Percentiles rank a stretch among this genome's conserved stretches.
These are phyloP conservation scores for Erodium maritimum DNA, from an alignment of 345 rosid genomes.

Conservation along the genomic window DNA sequence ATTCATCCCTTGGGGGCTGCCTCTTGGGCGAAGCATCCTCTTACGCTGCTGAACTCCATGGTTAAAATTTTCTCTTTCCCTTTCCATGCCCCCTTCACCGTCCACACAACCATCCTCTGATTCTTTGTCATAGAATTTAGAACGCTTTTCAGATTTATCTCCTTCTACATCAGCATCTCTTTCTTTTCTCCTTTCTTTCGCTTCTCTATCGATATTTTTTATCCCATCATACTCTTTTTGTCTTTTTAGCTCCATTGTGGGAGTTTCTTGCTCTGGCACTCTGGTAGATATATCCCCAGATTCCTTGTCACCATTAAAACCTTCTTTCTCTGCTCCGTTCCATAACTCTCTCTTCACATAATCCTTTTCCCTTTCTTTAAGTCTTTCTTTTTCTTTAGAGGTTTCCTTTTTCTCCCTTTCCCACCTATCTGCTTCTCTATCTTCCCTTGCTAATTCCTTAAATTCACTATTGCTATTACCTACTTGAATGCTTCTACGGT, in stretches of 20 bases:
- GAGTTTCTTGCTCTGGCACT: conserved; percentile 48
- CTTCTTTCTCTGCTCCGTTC: conserved; percentile 60
- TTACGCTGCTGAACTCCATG: conserved; percentile 92
- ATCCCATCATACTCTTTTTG: conserved; percentile 56
- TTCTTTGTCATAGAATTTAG: conserved; percentile 53
- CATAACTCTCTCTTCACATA: conserved; percentile 53
- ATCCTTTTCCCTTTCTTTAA: conserved; percentile 70
- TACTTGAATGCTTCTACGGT: conserved; percentile 50
- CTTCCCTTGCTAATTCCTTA: conserved; percentile 63
- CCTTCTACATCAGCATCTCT: conserved; percentile 68
- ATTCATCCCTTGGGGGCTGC: conserved; percentile 68
- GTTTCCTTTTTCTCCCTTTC: conserved; percentile 81
- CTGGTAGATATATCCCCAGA: conserved; percentile 51
- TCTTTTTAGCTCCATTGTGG: conserved; percentile 51
- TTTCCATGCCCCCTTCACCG: conserved; percentile 63
- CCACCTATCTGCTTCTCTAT: conserved; percentile 76
- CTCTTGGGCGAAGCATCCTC: conserved; percentile 91
- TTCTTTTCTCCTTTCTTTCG: conserved; percentile 75
- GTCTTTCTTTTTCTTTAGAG: conserved; percentile 63
- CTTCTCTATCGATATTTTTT: conserved; percentile 63
- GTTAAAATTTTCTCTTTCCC: conserved; percentile 69
- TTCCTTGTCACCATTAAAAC: conserved; percentile 48
- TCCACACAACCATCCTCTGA: conserved; percentile 86
- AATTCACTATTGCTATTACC: conserved; percentile 43
- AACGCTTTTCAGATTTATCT: conserved; percentile 77